Conservation (phyloP, 805 yeast genomes). For the Zygoascus flipseniorum region DNA sequence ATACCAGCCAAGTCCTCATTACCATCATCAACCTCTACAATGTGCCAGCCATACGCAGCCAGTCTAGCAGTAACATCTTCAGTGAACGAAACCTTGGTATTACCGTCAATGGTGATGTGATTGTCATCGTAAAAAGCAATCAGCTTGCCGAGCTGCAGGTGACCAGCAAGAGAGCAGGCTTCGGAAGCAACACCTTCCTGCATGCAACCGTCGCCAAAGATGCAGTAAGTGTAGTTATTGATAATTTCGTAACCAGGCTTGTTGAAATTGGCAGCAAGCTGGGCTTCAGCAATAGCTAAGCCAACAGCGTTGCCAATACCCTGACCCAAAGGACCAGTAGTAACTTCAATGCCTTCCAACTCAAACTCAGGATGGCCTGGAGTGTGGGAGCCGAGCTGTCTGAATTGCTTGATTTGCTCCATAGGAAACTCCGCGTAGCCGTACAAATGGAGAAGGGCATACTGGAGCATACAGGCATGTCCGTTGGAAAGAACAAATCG, state of each 20-base stretch:
- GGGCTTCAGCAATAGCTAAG: conserved; percentile 88
- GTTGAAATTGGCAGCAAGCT: conserved; percentile 88
- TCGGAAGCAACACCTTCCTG: conserved; percentile 97
- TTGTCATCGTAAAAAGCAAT: conserved; percentile 95
- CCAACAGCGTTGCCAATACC: conserved; percentile 97
- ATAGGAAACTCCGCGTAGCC: conserved; percentile 66
- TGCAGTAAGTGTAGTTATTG: conserved; percentile 66
- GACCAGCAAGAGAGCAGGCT: conserved; percentile 94
- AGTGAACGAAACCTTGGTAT: conserved; percentile 81
- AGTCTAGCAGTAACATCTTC: conserved; percentile 83
- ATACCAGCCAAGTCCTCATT: conserved; percentile 69
- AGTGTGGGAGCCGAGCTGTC: conserved; percentile 82
- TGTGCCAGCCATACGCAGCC: conserved; percentile 93
- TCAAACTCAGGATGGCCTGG: conserved; percentile 97
- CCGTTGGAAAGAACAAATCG: conserved; percentile 94
- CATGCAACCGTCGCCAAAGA: conserved; percentile 96
- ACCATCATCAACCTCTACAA: conserved; percentile 68
- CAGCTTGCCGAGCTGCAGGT: conserved; percentile 84
- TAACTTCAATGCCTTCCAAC: conserved; percentile 89
- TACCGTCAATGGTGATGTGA: conserved; percentile 94
- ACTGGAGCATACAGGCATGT: conserved; percentile 87
- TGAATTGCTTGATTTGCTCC: conserved; percentile 83
- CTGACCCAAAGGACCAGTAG: conserved; percentile 98
- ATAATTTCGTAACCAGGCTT: conserved; percentile 70
- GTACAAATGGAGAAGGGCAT: conserved; percentile 73